Base-by-base conservation (phyloP, 192 early-diverging fungal genomes). In the Backusella australiensis region DNA sequence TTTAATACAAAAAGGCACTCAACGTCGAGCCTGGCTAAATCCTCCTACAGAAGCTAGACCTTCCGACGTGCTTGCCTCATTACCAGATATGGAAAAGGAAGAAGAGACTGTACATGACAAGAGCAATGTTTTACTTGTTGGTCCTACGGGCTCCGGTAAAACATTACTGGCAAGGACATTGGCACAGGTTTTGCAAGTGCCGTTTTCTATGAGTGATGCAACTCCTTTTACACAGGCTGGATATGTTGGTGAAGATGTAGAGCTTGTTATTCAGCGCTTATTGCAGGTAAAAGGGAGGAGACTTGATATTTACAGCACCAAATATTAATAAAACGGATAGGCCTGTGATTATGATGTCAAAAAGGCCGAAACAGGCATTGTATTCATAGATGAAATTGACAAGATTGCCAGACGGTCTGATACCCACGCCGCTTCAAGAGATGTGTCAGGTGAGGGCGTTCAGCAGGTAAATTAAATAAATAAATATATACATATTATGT, bases 331-430 rank as follows among this genome's bases (percentile, higher is more conserved):
- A 56, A 32, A 67, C 12, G 21, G 65, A 21, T 72, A 89, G 88
- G 92, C 89, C 79, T 92, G 94, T 71, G 94, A 96, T 74, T 96
- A 94, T 75, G 92, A 96, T 73, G 93, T 96, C 59, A 88, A 89
- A 38, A 90, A 89, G 35, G 53, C 95, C 1, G 92, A 96, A 77
- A 87, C 89, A 14, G 95, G 95, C 0, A 94, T 96, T 68, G 90
- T 96, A n/a, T 96, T 96, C 85, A 95, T 96, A 71, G 95, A 96
- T 72, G 95, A 96, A 79, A 94, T 96, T 72, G 95, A 96, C 86
- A 96, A 96, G 83, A 93, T 96, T 75, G 90, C 95, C 4, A 86
- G 91, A 70, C 85, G 93, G 72, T 89, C 92, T 0, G 94, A 96
- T 79, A 81, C 90, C 5, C 86, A 87, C 73, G 89, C 90, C 1